Evolutionary conservation across 1,284 basidiomycete species (phyloP).

Genomic region (Leccinum pallidistipes): DNA sequence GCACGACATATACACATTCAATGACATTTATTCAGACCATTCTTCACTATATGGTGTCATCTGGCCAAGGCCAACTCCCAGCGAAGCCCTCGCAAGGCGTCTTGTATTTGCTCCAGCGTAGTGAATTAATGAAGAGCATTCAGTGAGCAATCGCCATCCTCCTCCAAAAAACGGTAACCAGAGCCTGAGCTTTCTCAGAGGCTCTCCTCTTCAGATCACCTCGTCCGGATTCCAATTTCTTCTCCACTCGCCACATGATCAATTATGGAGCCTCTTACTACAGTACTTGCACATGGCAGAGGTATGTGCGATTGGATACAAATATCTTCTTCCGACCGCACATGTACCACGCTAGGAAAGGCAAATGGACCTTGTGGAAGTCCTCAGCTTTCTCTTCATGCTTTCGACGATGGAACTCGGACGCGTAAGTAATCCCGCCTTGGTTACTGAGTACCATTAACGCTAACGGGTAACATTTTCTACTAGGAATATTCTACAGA

Average conservation of each 20-base stretch:
- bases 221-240: conserved; percentile 97
- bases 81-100: conserved; percentile 81
- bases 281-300: conserved; percentile 86
- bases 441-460: conserved; percentile 1
- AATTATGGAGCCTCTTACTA: conserved; percentile 95
- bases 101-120: conserved; percentile 78
- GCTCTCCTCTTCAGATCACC: conserved; percentile 77
- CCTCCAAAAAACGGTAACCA: neutral
- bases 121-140: conserved; percentile 80
- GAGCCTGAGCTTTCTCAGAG: conserved; percentile 37
- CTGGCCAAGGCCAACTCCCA: conserved; percentile 68
- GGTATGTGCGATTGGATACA: conserved; percentile 42
- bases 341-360: conserved; percentile 53
- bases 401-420: conserved; percentile 93
- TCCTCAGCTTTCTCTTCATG: conserved; percentile 94
- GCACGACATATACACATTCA: neutral
- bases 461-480: conserved; percentile 3
- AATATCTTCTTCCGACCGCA: conserved; percentile 1
- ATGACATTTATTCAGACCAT: conserved; percentile 59
- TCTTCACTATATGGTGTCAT: conserved; percentile 98
- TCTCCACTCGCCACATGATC: conserved; percentile 93
- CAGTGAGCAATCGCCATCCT: conserved; percentile 45
- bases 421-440: conserved; percentile 49
- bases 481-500: conserved; percentile 87
- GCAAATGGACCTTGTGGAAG: conserved; percentile 91